phyloP scores from a whole-genome alignment of 2,329 filamentous ascomycete genomes.

The Epichloe sp. region DNA sequence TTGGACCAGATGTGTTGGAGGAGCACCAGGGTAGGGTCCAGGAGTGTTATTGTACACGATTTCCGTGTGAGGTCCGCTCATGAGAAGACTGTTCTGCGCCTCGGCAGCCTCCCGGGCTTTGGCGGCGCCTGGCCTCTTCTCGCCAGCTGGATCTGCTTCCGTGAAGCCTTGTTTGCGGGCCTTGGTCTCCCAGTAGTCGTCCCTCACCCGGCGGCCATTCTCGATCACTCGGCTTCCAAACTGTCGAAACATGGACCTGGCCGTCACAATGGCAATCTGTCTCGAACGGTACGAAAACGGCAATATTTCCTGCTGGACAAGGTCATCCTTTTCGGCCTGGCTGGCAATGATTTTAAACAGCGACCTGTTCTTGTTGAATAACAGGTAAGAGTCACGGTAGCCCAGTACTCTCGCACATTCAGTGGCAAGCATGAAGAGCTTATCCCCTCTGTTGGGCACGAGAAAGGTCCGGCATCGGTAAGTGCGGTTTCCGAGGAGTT shows the following conservation, averaged over 20 bases:
- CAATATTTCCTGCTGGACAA: conserved; percentile 87
- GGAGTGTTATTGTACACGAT: conserved; percentile 76
- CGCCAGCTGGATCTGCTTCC: conserved; percentile 86
- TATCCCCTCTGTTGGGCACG: conserved; percentile 80
- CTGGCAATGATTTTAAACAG: conserved; percentile 96
- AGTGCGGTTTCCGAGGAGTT: conserved; percentile 67
- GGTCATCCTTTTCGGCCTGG: conserved; percentile 89
- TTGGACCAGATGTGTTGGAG: conserved; percentile 57
- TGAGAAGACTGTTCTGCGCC: conserved; percentile 48
- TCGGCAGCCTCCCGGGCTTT: conserved; percentile 76
- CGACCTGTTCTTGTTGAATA: conserved; percentile 98
- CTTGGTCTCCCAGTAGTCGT: conserved; percentile 98
- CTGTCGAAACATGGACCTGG: conserved; percentile 95
- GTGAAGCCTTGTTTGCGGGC: conserved; percentile 96
- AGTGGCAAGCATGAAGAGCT: conserved; percentile 96
- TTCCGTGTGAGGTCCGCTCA: conserved; percentile 63
- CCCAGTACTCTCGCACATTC: conserved; percentile 89
- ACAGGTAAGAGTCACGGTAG: conserved; percentile 91
- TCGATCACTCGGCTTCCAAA: conserved; percentile 91
- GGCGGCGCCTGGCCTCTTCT: conserved; percentile 85
- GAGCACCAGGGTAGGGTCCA: conserved; percentile 50
- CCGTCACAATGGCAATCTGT: conserved; percentile 96
- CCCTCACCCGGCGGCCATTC: conserved; percentile 78
- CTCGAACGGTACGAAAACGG: conserved; percentile 97
- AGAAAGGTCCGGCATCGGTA: conserved; percentile 91